Percentiles rank a stretch among this genome's conserved stretches.
These are phyloP conservation scores for Cyberlindnera saturnus DNA, from an alignment of 805 yeast species.

Conservation along the genomic window DNA sequence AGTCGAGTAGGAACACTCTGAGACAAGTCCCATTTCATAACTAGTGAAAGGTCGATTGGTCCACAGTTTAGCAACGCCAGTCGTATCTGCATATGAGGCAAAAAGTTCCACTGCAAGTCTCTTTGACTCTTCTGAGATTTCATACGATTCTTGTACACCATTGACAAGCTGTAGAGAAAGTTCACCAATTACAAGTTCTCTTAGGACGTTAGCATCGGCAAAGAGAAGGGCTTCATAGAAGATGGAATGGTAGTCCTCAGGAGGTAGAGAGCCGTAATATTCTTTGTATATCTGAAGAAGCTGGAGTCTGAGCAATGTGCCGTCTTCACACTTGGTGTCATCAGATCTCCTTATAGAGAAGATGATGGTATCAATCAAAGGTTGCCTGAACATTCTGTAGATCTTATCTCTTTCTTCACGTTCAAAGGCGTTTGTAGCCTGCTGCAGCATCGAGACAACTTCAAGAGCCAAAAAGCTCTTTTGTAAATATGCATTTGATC, in stretches of 20 bases:
- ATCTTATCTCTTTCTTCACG: background rate
- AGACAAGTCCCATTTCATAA: background rate
- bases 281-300: background rate
- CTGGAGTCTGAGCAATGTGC: background rate
- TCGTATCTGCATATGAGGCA: background rate
- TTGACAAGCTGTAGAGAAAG: background rate
- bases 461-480: background rate
- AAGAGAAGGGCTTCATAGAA: background rate
- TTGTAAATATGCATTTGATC: background rate
- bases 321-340: background rate
- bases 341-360: constrained; percentile 1
- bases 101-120: background rate
- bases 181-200: background rate
- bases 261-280: background rate
- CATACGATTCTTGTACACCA: background rate
- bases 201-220: constrained; percentile 1
- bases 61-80: background rate
- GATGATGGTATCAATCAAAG: constrained; percentile 5
- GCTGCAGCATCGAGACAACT: background rate
- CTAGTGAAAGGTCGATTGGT: constrained; percentile 1
- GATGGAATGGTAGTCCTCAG: constrained; percentile 10
- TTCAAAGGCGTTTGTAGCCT: background rate
- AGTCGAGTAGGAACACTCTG: background rate
- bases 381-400: constrained; percentile 4
- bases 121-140: background rate